phyloP scores from a whole-genome alignment of 2,329 filamentous ascomycete species.

The Eutypella sp. region DNA sequence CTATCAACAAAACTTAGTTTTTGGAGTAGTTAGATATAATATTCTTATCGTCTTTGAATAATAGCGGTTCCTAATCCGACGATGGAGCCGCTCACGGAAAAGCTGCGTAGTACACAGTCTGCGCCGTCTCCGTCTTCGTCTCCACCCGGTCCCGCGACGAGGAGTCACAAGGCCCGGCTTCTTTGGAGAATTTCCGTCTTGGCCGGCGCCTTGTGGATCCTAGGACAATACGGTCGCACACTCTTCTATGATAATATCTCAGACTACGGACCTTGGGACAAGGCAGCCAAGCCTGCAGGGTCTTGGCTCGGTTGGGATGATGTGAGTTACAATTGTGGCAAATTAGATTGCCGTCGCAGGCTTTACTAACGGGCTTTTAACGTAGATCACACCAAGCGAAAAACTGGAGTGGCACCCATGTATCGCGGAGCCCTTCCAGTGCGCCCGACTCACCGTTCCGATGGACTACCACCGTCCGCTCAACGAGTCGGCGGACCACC shows the following conservation, averaged over 20 bases:
- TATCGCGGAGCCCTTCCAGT: conserved; percentile 26
- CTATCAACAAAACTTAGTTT: too few species aligned
- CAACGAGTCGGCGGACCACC: conserved; percentile 25
- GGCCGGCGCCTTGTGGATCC: not conserved
- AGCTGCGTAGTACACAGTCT: too few species aligned
- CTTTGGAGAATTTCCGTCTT: not conserved
- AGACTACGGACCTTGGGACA: not conserved
- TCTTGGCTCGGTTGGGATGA: not conserved
- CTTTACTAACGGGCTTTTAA: too few species aligned
- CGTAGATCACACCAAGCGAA: conserved; percentile 38
- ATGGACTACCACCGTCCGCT: conserved; percentile 42
- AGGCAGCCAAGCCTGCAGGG: not conserved
- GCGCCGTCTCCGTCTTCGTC: too few species aligned
- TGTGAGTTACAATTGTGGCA: not conserved
- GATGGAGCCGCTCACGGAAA: too few species aligned
- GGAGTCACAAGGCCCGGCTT: too few species aligned
- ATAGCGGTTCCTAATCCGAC: too few species aligned
- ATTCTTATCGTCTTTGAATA: too few species aligned
- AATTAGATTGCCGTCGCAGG: not conserved
- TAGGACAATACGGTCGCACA: not conserved
- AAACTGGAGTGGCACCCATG: conserved; percentile 41
- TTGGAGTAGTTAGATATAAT: too few species aligned
- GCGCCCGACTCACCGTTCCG: conserved; percentile 41
- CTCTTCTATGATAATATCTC: not conserved
- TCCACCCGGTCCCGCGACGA: too few species aligned